These are phyloP conservation scores for Aspergillus alliaceus DNA, from an alignment of 2,329 filamentous ascomycete genomes.

Conservation along the genomic window DNA sequence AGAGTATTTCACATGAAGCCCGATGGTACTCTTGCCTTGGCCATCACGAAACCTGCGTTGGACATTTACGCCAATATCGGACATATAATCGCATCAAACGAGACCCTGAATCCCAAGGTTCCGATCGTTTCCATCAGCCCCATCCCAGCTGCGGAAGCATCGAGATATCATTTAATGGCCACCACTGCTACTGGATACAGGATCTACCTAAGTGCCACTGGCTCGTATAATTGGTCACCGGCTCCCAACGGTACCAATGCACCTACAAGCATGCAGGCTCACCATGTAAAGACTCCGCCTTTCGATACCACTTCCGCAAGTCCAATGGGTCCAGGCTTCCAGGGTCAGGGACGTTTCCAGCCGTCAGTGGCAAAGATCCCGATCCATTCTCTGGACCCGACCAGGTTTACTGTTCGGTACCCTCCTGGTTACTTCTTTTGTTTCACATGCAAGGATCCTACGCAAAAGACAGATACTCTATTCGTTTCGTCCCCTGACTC, in stretches of 20 bases:
- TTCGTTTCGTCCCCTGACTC: slow-evolving; percentile 88
- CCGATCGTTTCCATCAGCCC: slow-evolving; percentile 81
- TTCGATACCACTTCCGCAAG: slow-evolving; percentile 28
- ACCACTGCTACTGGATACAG: slow-evolving; percentile 88
- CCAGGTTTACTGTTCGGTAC: slow-evolving; percentile 55
- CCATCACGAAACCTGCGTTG: slow-evolving; percentile 55
- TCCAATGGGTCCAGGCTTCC: slow-evolving; percentile 24
- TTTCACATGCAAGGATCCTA: slow-evolving; percentile 66
- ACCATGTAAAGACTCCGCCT: slow-evolving; percentile 94
- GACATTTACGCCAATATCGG: slow-evolving; percentile 69
- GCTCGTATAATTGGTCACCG: slow-evolving; percentile 58
- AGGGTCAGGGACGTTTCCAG: slow-evolving; percentile 28
- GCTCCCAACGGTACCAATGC: slow-evolving; percentile 63
- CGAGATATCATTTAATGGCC: slow-evolving; percentile 83
- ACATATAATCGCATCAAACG: slow-evolving; percentile 74
- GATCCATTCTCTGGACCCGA: slow-evolving; percentile 45
- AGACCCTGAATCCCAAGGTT: slow-evolving; percentile 69
- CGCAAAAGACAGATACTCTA: slow-evolving; percentile 63
- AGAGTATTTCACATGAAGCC: slow-evolving; percentile 84
- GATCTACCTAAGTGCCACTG: slow-evolving; percentile 87
- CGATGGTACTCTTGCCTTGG: slow-evolving; percentile 51
- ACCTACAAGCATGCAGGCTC: slow-evolving; percentile 95
- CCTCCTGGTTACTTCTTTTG: slow-evolving; percentile 90
- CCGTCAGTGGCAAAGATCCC: slow-evolving; percentile 47
- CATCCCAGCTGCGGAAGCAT: slow-evolving; percentile 79